Evolutionary conservation across 2,329 filamentous ascomycete genomes (phyloP), one percentile per base, ranked within the genome.

Genomic region (Nigrospora oryzae): DNA sequence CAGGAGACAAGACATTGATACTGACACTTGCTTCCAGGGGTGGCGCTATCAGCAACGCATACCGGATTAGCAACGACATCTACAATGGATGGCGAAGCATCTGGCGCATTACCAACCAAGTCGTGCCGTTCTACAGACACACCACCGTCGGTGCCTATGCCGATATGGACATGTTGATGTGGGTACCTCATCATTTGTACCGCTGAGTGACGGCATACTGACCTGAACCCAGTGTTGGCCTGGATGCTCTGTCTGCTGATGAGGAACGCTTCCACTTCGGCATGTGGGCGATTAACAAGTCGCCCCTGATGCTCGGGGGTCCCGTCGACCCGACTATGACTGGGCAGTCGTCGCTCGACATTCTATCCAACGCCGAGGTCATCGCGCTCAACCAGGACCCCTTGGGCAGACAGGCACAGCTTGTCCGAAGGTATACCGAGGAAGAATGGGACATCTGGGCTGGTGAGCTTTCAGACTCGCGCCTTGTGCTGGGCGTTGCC

Each of bases 321-420:
- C 67, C 64, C 0, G 56, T 73, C 40, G 64, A 68, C 23, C 55
- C 61, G 11, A 53, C 54, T 0, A 45, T 66, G 3, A 68, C 71
- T 0, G 62, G 64, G 1, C 45, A 56, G 0, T 55, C 58, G 1
- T 74, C 72, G 0, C 53, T 75, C 13, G 57, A 59, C 6, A 60
- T 74, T 14, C 55, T 75, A 39, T 63, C 62, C 1, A 79, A 80
- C 56, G 62, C 66, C 23, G 75, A 77, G 44, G 68, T 77, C 17
- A 73, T 82, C 19, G 69, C 69, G 0, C 73, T 77, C 53, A 81
- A 81, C 51, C 77, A 81, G 51, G 78, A 81, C 51, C 47, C 68
- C 0, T 57, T 80, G 0, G 74, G 67, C 0, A 60, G 70, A 43
- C 73, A 75, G 38, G 74, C 75, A 1, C 63, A 64, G n/a, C 60